Conservation (phyloP, 371 early-diverging fungal species). For the Choanephora cucurbitarum region DNA sequence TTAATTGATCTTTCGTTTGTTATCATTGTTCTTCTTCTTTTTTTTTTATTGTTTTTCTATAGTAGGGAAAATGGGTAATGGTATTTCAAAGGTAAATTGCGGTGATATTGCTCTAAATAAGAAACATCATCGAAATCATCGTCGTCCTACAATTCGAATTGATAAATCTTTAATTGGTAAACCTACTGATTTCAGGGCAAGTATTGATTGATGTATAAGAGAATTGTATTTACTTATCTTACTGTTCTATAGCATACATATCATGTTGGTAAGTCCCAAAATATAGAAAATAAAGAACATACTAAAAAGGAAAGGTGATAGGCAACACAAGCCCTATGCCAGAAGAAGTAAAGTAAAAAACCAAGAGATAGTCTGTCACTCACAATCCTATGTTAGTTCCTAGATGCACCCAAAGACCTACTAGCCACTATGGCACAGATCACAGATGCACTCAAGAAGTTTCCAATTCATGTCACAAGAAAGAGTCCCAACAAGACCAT, state of each 20-base stretch:
- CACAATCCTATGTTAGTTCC: too few relatives aligned
- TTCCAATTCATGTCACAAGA: constrained; percentile 9
- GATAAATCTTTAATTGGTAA: constrained; percentile 34
- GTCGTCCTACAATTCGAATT: constrained; percentile 19
- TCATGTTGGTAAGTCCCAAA: constrained; percentile 45
- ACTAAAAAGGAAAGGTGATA: background rate
- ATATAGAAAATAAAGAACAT: too few relatives aligned
- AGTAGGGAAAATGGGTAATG: constrained; percentile 26
- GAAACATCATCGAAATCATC: constrained; percentile 11
- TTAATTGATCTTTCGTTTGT: background rate
- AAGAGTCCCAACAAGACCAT: constrained; percentile 1
- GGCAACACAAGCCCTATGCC: constrained; percentile 16
- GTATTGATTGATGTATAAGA: too few relatives aligned
- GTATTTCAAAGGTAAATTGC: constrained; percentile 35
- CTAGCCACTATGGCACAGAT: constrained; percentile 24
- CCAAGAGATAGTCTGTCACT: too few relatives aligned
- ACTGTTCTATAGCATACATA: constrained; percentile 40
- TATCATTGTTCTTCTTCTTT: constrained; percentile 7
- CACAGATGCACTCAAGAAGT: constrained; percentile 21
- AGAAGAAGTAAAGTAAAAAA: constrained; percentile 6
- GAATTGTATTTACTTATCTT: too few relatives aligned
- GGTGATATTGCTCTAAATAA: constrained; percentile 19
- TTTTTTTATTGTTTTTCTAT: constrained; percentile 5
- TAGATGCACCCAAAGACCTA: constrained; percentile 9
- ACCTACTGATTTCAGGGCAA: constrained; percentile 41